Conservation (phyloP, 2,329 filamentous ascomycete genomes). For the Rutstroemia sp. region DNA sequence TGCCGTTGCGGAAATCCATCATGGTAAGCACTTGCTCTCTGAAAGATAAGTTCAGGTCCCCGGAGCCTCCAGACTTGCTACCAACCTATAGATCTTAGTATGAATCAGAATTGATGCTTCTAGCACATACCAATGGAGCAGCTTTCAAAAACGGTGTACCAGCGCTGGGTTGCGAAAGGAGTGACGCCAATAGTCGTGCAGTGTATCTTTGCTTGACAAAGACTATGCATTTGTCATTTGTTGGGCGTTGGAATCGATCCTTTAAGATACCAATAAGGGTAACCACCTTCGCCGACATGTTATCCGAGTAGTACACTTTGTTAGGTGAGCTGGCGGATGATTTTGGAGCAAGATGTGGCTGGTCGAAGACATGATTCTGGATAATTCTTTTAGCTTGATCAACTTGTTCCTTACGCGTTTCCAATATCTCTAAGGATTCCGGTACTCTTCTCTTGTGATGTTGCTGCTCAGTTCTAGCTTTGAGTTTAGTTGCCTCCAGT, state of each 20-base stretch:
- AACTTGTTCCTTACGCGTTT: constrained; percentile 48
- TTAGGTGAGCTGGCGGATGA: background rate
- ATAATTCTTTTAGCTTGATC: constrained; percentile 51
- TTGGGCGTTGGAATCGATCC: constrained; percentile 51
- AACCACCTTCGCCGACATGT: constrained; percentile 67
- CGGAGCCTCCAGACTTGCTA: constrained; percentile 40
- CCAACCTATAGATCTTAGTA: constrained; percentile 33
- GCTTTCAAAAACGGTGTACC: constrained; percentile 50
- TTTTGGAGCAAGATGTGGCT: constrained; percentile 25
- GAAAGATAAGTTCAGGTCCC: constrained; percentile 54
- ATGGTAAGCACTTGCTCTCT: constrained; percentile 69
- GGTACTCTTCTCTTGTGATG: constrained; percentile 26
- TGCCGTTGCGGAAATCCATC: constrained; percentile 52
- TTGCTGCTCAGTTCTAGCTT: constrained; percentile 44
- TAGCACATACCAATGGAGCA: constrained; percentile 51
- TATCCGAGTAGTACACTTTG: constrained; percentile 10
- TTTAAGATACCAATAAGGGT: constrained; percentile 53
- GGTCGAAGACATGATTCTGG: constrained; percentile 40
- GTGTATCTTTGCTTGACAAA: constrained; percentile 78
- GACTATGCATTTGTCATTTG: constrained; percentile 68
- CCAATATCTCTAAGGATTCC: constrained; percentile 34
- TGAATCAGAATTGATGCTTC: background rate
- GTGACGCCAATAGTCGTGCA: constrained; percentile 61
- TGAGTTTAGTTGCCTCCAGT: constrained; percentile 52
- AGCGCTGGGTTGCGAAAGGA: constrained; percentile 52